Conservation (phyloP, 2,329 filamentous ascomycete genomes). For the Cryphonectria carpinicola region DNA sequence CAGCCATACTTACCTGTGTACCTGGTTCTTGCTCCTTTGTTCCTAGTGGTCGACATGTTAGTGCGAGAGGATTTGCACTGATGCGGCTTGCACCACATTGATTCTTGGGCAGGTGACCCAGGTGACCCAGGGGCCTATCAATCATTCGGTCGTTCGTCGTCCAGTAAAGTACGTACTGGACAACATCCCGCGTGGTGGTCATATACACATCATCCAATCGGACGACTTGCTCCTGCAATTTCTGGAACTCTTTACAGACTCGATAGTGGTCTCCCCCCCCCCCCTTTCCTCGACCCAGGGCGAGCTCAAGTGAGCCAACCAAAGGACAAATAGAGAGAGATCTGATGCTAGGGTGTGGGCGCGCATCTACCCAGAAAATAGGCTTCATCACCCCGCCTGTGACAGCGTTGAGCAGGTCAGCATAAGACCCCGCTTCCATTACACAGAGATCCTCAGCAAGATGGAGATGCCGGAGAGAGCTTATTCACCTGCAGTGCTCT, state of each 20-base stretch:
- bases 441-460: not conserved
- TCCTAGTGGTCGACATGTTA: not conserved
- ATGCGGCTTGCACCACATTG: conserved; percentile 20
- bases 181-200: conserved; percentile 25
- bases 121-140: not conserved
- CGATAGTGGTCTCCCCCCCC: not conserved
- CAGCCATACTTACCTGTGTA: not conserved
- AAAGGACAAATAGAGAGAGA: not conserved
- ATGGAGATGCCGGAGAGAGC: not conserved
- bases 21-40: not conserved
- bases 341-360: not conserved
- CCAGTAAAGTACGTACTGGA: not conserved
- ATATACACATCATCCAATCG: conserved; percentile 15
- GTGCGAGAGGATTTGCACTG: not conserved
- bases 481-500: conserved; percentile 1
- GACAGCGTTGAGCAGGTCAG: not conserved
- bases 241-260: not conserved
- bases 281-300: not conserved
- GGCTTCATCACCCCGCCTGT: not conserved
- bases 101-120: conserved; percentile 22
- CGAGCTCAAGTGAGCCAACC: conserved; percentile 6
- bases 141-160: conserved; percentile 9
- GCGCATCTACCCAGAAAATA: not conserved
- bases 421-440: not conserved
- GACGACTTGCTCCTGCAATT: conserved; percentile 13